A percentile compares a stretch with the other conserved stretches of the same genome.
phyloP scores from a whole-genome alignment of 129 eudicot species.

The Arctium lappa region DNA sequence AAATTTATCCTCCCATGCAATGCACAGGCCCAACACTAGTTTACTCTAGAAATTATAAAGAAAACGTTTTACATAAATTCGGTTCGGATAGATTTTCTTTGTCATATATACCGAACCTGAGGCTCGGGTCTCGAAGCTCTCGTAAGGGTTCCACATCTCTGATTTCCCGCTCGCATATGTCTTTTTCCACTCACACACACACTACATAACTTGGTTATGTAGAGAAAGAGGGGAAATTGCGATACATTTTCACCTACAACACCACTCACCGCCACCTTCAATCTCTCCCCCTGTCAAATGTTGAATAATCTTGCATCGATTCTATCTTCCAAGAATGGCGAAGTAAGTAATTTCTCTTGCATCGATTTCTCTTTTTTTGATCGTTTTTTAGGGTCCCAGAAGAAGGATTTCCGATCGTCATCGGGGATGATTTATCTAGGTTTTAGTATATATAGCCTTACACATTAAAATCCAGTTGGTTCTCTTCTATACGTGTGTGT shows the following conservation, averaged over 20 bases:
- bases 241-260: not conserved
- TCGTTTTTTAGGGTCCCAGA: not conserved
- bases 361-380: not conserved
- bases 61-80: too few species aligned
- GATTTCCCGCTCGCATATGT: slow-evolving; percentile 40
- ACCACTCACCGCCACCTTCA: not conserved
- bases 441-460: not conserved
- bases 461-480: not conserved
- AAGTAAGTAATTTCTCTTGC: slow-evolving; percentile 27
- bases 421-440: not conserved
- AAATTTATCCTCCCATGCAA: too few species aligned
- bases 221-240: slow-evolving; percentile 33
- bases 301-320: slow-evolving; percentile 3
- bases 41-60: too few species aligned
- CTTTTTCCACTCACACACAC: slow-evolving; percentile 30
- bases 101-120: slow-evolving; percentile 3
- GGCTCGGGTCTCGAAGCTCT: slow-evolving; percentile 38
- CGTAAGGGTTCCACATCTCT: not conserved
- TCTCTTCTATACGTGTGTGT: not conserved
- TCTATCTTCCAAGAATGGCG: slow-evolving; percentile 24
- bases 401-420: not conserved
- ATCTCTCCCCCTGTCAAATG: slow-evolving; percentile 5
- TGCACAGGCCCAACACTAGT: too few species aligned
- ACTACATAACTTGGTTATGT: slow-evolving; percentile 25
- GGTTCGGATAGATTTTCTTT: too few species aligned